These are phyloP conservation scores for Talaromyces islandicus DNA, from an alignment of 2,329 filamentous ascomycete genomes.

Conservation along the genomic window DNA sequence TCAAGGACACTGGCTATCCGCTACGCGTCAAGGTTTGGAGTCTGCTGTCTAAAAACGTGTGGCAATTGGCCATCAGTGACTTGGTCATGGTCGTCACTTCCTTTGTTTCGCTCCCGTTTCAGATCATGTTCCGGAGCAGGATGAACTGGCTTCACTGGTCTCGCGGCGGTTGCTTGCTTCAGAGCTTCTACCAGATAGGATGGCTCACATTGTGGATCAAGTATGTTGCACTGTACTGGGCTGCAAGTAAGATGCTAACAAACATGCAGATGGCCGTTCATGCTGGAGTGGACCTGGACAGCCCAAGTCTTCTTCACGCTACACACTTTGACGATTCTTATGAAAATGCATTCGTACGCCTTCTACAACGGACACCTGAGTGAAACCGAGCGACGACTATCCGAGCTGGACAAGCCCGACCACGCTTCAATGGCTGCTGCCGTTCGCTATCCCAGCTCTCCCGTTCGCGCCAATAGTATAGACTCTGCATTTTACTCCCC, in stretches of 20 bases:
- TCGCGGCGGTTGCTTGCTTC: conserved; percentile 69
- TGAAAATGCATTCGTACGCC: conserved; percentile 99
- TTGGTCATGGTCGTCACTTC: conserved; percentile 77
- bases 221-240: conserved; percentile 29
- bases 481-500: conserved; percentile 27
- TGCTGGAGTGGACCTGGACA: conserved; percentile 91
- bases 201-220: conserved; percentile 82
- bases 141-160: conserved; percentile 62
- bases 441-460: conserved; percentile 66
- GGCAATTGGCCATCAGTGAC: conserved; percentile 79
- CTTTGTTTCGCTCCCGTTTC: conserved; percentile 65
- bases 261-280: conserved; percentile 62
- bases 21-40: conserved; percentile 82
- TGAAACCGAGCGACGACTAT: conserved; percentile 75
- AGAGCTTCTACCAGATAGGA: conserved; percentile 70
- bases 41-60: conserved; percentile 80
- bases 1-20: conserved; percentile 87
- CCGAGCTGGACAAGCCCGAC: conserved; percentile 65
- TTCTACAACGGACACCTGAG: conserved; percentile 97
- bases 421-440: conserved; percentile 58
- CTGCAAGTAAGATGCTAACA: neutral
- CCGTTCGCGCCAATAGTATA: conserved; percentile 23
- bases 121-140: conserved; percentile 58
- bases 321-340: conserved; percentile 83
- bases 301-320: conserved; percentile 91